These are phyloP conservation scores for Bryum argenteum DNA, from an alignment of 225 moss, liverwort and hornwort genomes.

Conservation along the genomic window DNA sequence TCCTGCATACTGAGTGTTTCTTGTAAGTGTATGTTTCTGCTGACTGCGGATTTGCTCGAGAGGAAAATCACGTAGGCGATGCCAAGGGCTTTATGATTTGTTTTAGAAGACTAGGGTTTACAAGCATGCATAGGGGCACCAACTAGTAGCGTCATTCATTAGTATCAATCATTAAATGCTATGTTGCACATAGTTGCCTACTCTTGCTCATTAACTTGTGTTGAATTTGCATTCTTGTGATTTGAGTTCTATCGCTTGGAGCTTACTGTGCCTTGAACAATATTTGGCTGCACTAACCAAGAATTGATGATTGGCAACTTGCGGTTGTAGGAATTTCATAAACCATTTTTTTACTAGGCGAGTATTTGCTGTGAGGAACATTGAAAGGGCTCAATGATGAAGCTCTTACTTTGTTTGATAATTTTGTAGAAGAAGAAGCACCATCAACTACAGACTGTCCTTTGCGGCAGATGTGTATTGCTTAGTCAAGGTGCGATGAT, in stretches of 20 bases:
- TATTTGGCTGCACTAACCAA: background rate
- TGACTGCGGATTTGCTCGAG: background rate
- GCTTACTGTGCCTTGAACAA: background rate
- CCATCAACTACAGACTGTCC: conserved; percentile 91
- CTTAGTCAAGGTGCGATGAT: conserved; percentile 98
- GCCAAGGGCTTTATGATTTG: no score
- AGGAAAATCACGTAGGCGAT: background rate
- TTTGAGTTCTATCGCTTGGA: background rate
- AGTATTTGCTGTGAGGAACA: conserved; percentile 5
- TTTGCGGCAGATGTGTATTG: conserved; percentile 97
- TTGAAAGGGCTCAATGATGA: background rate
- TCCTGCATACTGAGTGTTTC: background rate
- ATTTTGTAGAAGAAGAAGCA: conserved; percentile 88
- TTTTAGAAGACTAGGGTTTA: no score
- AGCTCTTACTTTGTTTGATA: background rate
- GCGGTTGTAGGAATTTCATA: background rate
- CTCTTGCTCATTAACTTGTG: background rate
- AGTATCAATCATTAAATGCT: background rate
- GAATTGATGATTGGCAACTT: background rate
- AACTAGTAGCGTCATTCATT: background rate
- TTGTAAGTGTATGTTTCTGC: background rate
- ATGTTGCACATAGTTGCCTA: background rate
- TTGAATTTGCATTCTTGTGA: background rate
- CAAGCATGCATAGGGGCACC: no score
- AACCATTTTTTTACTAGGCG: background rate